Conservation (phyloP, 805 yeast species). For the Candida xyloterini region DNA sequence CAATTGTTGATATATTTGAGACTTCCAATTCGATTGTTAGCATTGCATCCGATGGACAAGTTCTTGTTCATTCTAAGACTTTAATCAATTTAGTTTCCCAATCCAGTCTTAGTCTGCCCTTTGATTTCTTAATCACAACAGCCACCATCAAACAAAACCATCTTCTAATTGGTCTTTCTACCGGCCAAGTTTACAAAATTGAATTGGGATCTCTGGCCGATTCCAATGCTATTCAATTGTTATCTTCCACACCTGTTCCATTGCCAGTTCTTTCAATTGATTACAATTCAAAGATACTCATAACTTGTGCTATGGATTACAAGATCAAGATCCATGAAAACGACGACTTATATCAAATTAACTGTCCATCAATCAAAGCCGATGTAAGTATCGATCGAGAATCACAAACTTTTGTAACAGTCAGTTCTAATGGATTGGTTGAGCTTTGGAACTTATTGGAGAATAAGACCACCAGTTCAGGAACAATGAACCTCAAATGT, state of each 20-base stretch:
- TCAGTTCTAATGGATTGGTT: slow-evolving; percentile 13
- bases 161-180: slow-evolving; percentile 23
- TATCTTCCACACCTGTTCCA: slow-evolving; percentile 3
- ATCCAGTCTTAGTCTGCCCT: slow-evolving; percentile 10
- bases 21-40: slow-evolving; percentile 26
- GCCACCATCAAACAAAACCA: slow-evolving; percentile 20
- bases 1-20: slow-evolving; percentile 25
- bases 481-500: slow-evolving; percentile 26
- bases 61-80: slow-evolving; percentile 22
- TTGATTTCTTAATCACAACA: slow-evolving; percentile 17
- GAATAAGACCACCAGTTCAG: slow-evolving; percentile 23
- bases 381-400: slow-evolving; percentile 12
- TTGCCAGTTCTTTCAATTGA: slow-evolving; percentile 24
- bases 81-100: slow-evolving; percentile 20
- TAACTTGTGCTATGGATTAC: slow-evolving; percentile 14
- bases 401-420: slow-evolving; percentile 14
- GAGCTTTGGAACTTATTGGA: slow-evolving; percentile 37
- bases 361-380: slow-evolving; percentile 9
- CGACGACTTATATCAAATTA: slow-evolving; percentile 2
- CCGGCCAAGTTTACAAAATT: slow-evolving; percentile 19
- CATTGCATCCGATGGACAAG: slow-evolving; percentile 22
- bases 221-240: slow-evolving; percentile 6
- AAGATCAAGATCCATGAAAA: slow-evolving; percentile 5
- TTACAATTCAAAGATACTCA: slow-evolving; percentile 3
- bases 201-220: slow-evolving; percentile 16